Evolutionary conservation across 2,329 filamentous ascomycete species (phyloP), one percentile per base, ranked within the genome.

Genomic region (Fusarium continuum): DNA sequence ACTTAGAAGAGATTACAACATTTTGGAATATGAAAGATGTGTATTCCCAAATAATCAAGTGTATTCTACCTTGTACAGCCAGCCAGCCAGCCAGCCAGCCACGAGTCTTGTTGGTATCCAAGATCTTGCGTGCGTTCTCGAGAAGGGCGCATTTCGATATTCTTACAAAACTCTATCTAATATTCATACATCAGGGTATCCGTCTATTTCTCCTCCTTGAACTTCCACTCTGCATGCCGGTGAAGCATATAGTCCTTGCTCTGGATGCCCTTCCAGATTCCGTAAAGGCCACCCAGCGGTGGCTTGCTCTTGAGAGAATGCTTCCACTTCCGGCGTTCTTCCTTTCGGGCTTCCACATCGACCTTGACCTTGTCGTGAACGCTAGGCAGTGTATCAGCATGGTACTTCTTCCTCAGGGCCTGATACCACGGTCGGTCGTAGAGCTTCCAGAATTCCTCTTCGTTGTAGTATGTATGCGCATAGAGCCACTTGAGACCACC

Each of bases 401-500:
- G 73, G 75, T 90, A 92, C 72, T 88, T 90, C 20, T 71, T 60
- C 14, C 90, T 79, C 65, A 92, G 77, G 2, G 71, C 78, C 26
- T 90, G 83, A 73, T 92, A 92, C 82, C 82, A 86, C 17, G 72
- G 69, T 36, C 78, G 75, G 51, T 80, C 81, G 73, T 91, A 91
- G 46, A 87, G 79, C 28, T 77, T 69, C 88, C 88, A 91, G 76
- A 91, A 92, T 71, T 91, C 86, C 1, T 83, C 78, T 71, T 90
- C 84, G n/a, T 84, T 83, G 74, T 95, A 95, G 78, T 93, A 96
- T 0, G 91, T 90, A 70, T 94, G 90, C 4, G 92, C 91, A 75
- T 96, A 96, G 11, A 96, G 80, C 90, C 91, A 95, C 79, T 96
- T 96, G 79, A 90, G 86, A 3, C 92, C 92, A 40, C 88, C 88